Evolutionary conservation across 345 rosid genomes (phyloP).

Genomic region (Gossypium anomalum): DNA sequence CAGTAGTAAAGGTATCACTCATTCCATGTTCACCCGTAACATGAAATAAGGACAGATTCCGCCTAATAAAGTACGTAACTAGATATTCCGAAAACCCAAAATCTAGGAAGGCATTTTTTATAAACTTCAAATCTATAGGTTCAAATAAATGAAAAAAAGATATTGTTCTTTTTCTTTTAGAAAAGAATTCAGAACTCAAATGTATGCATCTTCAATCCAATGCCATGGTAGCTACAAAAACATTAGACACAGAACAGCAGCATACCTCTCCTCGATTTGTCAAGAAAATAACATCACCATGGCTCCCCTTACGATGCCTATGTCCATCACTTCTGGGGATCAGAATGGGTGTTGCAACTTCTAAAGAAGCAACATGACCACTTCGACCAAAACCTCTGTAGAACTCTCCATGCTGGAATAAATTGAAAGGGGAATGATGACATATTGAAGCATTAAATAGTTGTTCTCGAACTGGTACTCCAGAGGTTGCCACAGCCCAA

Average conservation of each 20-base stretch:
- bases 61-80: not conserved
- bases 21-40: not conserved
- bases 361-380: slow-evolving; percentile 58
- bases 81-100: not conserved
- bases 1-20: not conserved
- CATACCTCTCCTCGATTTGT: slow-evolving; percentile 98
- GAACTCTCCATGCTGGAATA: slow-evolving; percentile 78
- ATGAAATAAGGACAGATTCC: not conserved
- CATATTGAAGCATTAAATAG: slow-evolving; percentile 97
- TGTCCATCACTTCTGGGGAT: slow-evolving; percentile 83
- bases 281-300: slow-evolving; percentile 92
- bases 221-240: not conserved
- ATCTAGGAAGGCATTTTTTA: not conserved
- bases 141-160: not conserved
- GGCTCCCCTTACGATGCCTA: slow-evolving; percentile 79
- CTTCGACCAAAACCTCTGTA: slow-evolving; percentile 62
- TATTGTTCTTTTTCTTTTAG: not conserved
- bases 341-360: slow-evolving; percentile 95
- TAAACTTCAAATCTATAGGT: not conserved
- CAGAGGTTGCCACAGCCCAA: slow-evolving; percentile 98
- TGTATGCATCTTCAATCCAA: not conserved
- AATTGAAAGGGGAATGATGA: slow-evolving; percentile 72
- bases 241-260: not conserved
- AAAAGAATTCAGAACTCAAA: not conserved
- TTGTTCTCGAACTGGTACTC: slow-evolving; percentile 91